Base-by-base conservation (phyloP, 2,329 filamentous ascomycete genomes). In the Hirsutella rhossiliensis region DNA sequence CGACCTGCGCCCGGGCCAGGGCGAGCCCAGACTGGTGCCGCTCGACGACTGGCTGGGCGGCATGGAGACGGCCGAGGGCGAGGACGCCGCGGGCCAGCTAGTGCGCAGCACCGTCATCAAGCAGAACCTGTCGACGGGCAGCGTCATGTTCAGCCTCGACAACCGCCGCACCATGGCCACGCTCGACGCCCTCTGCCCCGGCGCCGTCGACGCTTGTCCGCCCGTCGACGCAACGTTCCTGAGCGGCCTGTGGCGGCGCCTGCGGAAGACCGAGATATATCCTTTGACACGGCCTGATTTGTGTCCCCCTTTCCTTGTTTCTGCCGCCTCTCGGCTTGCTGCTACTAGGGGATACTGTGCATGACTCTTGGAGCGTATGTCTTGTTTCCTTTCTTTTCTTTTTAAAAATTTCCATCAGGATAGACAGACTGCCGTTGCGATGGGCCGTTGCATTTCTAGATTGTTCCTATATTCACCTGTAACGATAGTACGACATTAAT, bases 71-170 rank as follows among this genome's bases (percentile, higher is more conserved):
- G 39, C 42, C 11, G 43, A 46, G 27, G 47, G 39, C 17, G 46
- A 48, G 5, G 50, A 54, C 29, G 42, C 40, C 15, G 47, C 49
- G 2, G 47, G 45, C 4, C 45, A 48, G 23, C 45, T 48, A n/a
- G 48, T 52, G 5, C 43, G 48, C 13, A 47, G 45, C 43, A 48
- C 48, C n/a, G 51, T 53, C 29, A 47, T 54, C 20, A 48, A 44
- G 42, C 48, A 54, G 42, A 52, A 51, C 38, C 50, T 52, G 11
- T 45, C 46, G 17, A 53, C 50, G 11, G 52, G 52, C 5, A 47
- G 48, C 39, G 52, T 53, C 47, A 54, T 54, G 52, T 54, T 54
- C 36, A 48, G 51, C 38, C 45, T 54, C 32, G 48, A 54, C 27
- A 52, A 48, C 44, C 40, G 19, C 38, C 38, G 41, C 34, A 54